Evolutionary conservation across 306 rosid genomes (phyloP), one percentile per base, ranked within the genome.

Genomic region (cucumber (Cucumis sativus)): DNA sequence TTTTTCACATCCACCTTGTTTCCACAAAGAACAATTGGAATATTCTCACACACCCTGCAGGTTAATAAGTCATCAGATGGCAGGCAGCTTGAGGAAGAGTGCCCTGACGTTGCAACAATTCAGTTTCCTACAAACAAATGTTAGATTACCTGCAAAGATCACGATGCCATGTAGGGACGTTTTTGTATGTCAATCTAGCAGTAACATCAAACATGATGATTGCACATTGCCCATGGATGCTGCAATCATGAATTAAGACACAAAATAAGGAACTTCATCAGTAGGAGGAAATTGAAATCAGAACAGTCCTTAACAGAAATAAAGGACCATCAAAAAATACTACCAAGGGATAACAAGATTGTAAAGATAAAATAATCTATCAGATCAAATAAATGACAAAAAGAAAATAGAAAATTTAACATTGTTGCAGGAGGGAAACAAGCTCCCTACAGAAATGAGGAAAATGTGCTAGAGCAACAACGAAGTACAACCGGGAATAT

Each of bases 1-100:
- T 87, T 91, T 90, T 88, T 91, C 68, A 91, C 96, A 84, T 91
- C 96, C 37, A 91, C 93, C 87, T 91, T 91, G 85, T 91, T 91
- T 81, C 96, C 96, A 54, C 96, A 91, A 3, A 91, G 96, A 83
- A 91, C 93, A 30, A 88, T 89, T 2, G 96, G 93, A 52, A 91
- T 89, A 78, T 87, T 91, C 89, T 91, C 96, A 79, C 93, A 89
- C 47, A 91, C 96, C 85, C 91, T 88, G 74, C 40, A 60, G 77
- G 8, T 47, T 28, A 25, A 23, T 15, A 25, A 52, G 57, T 52
- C 0, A 52, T n/a, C 33, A 20, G 7, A 67, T 40, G 74, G 7
- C 10, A 10, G 9, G 71, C 47, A 4, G 23, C 15, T n/a, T 66
- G 4, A 4, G 33, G 51, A 12, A 37, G 28, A 23, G 13, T 17